These are phyloP conservation scores for Boletus bicolor DNA, from an alignment of 768 basidiomycete genomes.

Conservation along the genomic window DNA sequence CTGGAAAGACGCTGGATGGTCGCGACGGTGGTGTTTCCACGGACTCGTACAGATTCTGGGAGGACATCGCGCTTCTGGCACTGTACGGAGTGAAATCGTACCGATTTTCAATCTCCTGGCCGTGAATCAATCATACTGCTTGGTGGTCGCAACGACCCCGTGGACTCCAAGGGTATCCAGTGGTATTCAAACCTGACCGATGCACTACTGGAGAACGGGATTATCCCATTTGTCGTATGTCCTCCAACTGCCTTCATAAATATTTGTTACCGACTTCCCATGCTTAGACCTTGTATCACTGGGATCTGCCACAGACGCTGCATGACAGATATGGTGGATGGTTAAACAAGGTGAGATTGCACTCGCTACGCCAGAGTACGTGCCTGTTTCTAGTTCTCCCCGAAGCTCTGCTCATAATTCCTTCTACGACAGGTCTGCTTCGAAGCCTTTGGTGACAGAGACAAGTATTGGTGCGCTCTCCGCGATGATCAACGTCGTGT, in stretches of 20 bases:
- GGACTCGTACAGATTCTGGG: constrained; percentile 68
- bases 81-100: constrained; percentile 68
- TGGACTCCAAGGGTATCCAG: constrained; percentile 66
- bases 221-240: constrained; percentile 66
- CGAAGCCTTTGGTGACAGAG: constrained; percentile 69
- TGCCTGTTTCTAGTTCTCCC: constrained; percentile 14
- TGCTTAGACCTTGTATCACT: constrained; percentile 64
- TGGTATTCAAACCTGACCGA: constrained; percentile 73
- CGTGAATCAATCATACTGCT: constrained; percentile 69
- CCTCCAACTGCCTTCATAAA: neutral
- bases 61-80: constrained; percentile 61
- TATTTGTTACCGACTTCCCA: neutral
- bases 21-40: constrained; percentile 66
- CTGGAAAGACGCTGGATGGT: constrained; percentile 70
- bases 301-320: constrained; percentile 32
- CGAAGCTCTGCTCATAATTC: neutral
- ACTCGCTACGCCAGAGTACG: constrained; percentile 53
- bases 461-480: constrained; percentile 60
- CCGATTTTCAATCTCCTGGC: constrained; percentile 76
- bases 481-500: constrained; percentile 1
- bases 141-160: constrained; percentile 68
- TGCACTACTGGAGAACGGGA: constrained; percentile 56
- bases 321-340: neutral
- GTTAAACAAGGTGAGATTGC: neutral
- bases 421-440: constrained; percentile 56